Evolutionary conservation across 768 basidiomycete species (phyloP).

Genomic region (Serendipita indica): DNA sequence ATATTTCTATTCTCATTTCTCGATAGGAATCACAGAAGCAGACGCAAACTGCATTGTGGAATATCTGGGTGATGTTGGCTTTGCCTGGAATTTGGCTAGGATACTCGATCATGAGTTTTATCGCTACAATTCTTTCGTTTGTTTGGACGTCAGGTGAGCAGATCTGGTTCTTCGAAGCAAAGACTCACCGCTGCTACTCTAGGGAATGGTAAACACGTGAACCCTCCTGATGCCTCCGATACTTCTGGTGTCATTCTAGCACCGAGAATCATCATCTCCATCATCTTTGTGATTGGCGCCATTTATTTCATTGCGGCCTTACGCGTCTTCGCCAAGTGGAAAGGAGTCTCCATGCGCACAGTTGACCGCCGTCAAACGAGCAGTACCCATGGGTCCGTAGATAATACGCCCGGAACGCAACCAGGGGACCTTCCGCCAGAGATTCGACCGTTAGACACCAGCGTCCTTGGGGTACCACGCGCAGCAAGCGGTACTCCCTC

Average conservation of each 20-base stretch:
- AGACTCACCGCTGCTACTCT: neutral
- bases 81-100: constrained; percentile 58
- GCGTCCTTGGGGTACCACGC: too few species aligned
- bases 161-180: constrained; percentile 11
- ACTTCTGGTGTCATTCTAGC: constrained; percentile 29
- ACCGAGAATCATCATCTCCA: constrained; percentile 41
- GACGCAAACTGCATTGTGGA: constrained; percentile 39
- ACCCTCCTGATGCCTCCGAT: constrained; percentile 19
- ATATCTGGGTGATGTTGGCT: constrained; percentile 53
- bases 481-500: too few species aligned
- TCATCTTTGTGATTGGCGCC: constrained; percentile 40
- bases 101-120: constrained; percentile 59
- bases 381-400: too few species aligned
- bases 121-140: constrained; percentile 46
- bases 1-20: neutral
- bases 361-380: too few species aligned
- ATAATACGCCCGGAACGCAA: too few species aligned
- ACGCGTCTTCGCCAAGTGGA: constrained; percentile 30
- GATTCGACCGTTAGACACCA: too few species aligned
- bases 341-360: neutral
- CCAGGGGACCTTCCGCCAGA: too few species aligned
- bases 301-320: constrained; percentile 49
- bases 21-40: constrained; percentile 42
- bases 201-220: neutral
- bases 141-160: constrained; percentile 47